Evolutionary conservation across 306 rosid species (phyloP), one percentile per base, ranked within the genome.

Genomic region (Trifolium pratense): DNA sequence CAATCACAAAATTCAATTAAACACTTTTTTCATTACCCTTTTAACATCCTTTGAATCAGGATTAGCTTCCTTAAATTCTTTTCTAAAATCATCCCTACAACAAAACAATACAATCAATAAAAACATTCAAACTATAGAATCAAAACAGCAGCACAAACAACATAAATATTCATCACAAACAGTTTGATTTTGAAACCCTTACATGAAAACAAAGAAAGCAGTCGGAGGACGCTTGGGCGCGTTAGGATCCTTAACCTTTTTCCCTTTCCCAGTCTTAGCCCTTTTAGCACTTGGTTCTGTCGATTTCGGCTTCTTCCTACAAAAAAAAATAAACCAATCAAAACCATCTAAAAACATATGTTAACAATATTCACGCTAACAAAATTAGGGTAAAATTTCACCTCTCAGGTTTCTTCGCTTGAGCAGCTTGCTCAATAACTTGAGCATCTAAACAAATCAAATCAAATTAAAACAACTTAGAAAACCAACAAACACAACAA

Each of bases 141-240:
- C 42, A 68, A 21, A 20, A 11, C 9, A 36, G 7, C 9, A 5
- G 5, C 0, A 29, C n/a, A n/a, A n/a, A n/a, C n/a, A n/a, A n/a
- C n/a, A n/a, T n/a, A 29, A 2, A 4, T 31, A 31, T 3, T 3
- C 34, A 29, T n/a, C n/a, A n/a, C n/a, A n/a, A n/a, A n/a, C n/a
- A n/a, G n/a, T n/a, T n/a, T n/a, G n/a, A n/a, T n/a, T n/a, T n/a
- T n/a, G n/a, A 29, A 29, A 4, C 6, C 45, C 70, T 39, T 64
- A 64, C 51, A 17, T 0, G 79, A 93, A 93, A 46, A 88, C 32
- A 70, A 89, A 94, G 79, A 91, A 94, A 14, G 99, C 96, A 11
- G 97, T 91, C 3, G 78, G 52, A 72, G 99, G 97, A 21, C 97
- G 99, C 82, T 91, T 94, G 21, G 85, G 96, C 77, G 60, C 83